Evolutionary conservation across 805 yeast species (phyloP).

Genomic region (Saccharomycopsis sp.): DNA sequence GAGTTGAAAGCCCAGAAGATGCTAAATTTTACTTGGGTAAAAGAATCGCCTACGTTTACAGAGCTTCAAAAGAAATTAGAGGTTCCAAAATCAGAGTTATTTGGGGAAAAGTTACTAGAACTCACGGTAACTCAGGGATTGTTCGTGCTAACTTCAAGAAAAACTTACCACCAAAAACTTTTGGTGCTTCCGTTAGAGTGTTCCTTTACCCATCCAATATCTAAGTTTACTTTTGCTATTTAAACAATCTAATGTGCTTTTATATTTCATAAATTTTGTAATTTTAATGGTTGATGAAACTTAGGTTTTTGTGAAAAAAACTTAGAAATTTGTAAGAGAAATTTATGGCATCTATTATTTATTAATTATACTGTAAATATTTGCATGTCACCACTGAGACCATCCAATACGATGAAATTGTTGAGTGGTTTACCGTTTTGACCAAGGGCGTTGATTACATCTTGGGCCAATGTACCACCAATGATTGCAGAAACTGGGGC

Average conservation of each 20-base stretch:
- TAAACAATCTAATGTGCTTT: neutral
- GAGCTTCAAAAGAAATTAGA: slow-evolving; percentile 95
- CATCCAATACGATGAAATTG: slow-evolving; percentile 74
- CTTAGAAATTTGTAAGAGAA: neutral
- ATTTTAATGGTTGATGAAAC: slow-evolving; percentile 16
- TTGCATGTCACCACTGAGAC: slow-evolving; percentile 66
- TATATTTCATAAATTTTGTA: slow-evolving; percentile 4
- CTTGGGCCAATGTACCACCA: slow-evolving; percentile 90
- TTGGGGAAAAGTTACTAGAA: slow-evolving; percentile 99
- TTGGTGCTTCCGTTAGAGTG: slow-evolving; percentile 99
- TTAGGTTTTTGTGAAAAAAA: slow-evolving; percentile 5
- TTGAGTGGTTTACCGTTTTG: slow-evolving; percentile 74
- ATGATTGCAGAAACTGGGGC: slow-evolving; percentile 80
- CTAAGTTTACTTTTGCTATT: no score
- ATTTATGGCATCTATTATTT: neutral
- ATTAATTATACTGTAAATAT: slow-evolving; percentile 29
- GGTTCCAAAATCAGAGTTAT: slow-evolving; percentile 99
- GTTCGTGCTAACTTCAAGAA: slow-evolving; percentile 98
- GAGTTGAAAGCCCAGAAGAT: slow-evolving; percentile 84
- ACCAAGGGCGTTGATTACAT: slow-evolving; percentile 75
- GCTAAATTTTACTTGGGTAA: slow-evolving; percentile 99
- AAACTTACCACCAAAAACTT: slow-evolving; percentile 99
- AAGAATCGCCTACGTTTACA: slow-evolving; percentile 99
- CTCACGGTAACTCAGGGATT: slow-evolving; percentile 98
- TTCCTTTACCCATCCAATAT: slow-evolving; percentile 99